Base-by-base conservation (phyloP, 2,329 filamentous ascomycete species). In the Cordyceps sp. region DNA sequence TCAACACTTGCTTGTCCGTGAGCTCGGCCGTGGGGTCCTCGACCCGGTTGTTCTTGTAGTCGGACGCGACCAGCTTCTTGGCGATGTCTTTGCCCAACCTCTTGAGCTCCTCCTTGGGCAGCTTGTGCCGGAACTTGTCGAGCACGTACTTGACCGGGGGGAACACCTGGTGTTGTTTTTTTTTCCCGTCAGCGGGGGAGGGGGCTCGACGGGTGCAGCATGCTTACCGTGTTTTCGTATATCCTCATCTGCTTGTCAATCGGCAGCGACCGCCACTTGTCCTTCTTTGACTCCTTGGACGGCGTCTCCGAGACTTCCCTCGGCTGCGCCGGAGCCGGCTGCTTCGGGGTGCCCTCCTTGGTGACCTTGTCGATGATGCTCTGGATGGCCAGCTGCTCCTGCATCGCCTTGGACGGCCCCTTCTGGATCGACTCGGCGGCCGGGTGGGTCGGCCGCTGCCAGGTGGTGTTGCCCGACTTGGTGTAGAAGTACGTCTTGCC, bases 171-270 rank as follows among this genome's bases (percentile, higher is more conserved):
- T n/a, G 6, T 17, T 12, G 4, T n/a, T 12, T n/a, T n/a, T n/a
- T n/a, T n/a, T n/a, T n/a, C n/a, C n/a, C n/a, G n/a, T n/a, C n/a
- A n/a, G 24, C 16, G 16, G 12, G 6, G 10, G 16, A 9, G 13
- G 26, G 12, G 10, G 14, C n/a, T 4, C 16, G 17, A 12, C 4
- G 7, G 4, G 15, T 6, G 14, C 12, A 14, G 6, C 5, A 13
- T 7, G 24, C 81, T 53, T 65, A 92, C 84, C 32, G 85, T 93
- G 48, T 86, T 86, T 53, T 94, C 86, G 46, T 94, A 96, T 3
- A 93, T 66, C 59, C 84, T 93, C 70, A 85, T 92, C 55, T 90
- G 83, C 57, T 94, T 94, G 41, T 94, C 86, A 42, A 74, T 52
- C 2, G 77, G 63, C 21, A 77, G 52, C 36, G 65, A 67, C 34